Evolutionary conservation across 2,329 filamentous ascomycete species (phyloP), one percentile per base, ranked within the genome.

Genomic region (Stromatinia cepivora): DNA sequence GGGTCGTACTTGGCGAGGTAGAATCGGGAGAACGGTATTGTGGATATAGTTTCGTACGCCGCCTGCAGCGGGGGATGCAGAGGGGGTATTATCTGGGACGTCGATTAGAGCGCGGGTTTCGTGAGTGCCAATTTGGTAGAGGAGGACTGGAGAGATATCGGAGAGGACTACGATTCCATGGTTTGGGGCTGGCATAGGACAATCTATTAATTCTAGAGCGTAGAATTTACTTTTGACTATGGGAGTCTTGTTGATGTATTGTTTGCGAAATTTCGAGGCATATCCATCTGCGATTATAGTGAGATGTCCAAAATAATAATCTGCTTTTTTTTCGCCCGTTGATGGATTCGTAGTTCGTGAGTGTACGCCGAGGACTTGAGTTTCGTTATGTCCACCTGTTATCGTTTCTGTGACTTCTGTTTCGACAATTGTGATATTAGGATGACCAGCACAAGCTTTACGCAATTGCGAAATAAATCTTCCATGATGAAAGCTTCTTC

Each of bases 51-150:
- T 88, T 75, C 94, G 92, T 13, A 97, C 91, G 68, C 94, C 94
- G 66, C 95, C 95, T 63, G 87, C 88, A 48, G 89, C 86, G 2
- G 89, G 83, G 0, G 89, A 87, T 0, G 94, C 94, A 25, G 89
- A 88, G 10, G 92, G 88, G 2, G 92, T 84, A 76, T 90, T 88
- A 42, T 90, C 87, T 6, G 94, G 94, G 17, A 98, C 88, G 79
- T 98, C 94, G 76, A 98, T 88, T 31, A 99, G 86, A 17, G 91
- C 92, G 73, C 95, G 89, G 1, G 95, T 99, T 82, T 98, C 95
- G 81, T 91, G 94, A 6, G 92, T 91, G 77, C 95, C 94, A 78
- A 99, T 99, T 82, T 98, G 95, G 83, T 99, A 99, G 70, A 99
- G 87, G 34, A 99, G 88, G 46, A 97, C 88, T 0, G 95, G 94